Evolutionary conservation across 805 yeast species (phyloP).

Genomic region (Monosporozyma aerobia): DNA sequence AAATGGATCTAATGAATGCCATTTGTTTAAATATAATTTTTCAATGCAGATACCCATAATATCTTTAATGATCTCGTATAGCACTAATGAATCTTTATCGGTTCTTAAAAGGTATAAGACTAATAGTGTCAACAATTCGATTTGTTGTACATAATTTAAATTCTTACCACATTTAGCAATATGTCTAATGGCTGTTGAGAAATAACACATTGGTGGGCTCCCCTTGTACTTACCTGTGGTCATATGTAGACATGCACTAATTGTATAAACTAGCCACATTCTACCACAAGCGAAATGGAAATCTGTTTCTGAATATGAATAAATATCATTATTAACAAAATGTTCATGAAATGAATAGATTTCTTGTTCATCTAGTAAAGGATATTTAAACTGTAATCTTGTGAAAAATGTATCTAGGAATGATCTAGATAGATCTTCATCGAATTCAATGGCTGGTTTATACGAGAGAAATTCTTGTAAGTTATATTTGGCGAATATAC

Average conservation of each 20-base stretch:
- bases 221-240: slow-evolving; percentile 50
- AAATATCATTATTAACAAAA: slow-evolving; percentile 36
- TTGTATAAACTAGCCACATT: slow-evolving; percentile 46
- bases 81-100: slow-evolving; percentile 47
- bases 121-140: slow-evolving; percentile 44
- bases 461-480: slow-evolving; percentile 36
- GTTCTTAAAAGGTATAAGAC: slow-evolving; percentile 51
- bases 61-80: slow-evolving; percentile 45
- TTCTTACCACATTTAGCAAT: slow-evolving; percentile 37
- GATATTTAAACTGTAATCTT: slow-evolving; percentile 48
- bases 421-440: slow-evolving; percentile 40
- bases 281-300: slow-evolving; percentile 48
- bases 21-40: slow-evolving; percentile 20
- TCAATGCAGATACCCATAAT: slow-evolving; percentile 38
- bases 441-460: slow-evolving; percentile 47
- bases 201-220: slow-evolving; percentile 45
- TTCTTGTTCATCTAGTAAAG: slow-evolving; percentile 44
- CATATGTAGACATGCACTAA: slow-evolving; percentile 43
- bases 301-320: slow-evolving; percentile 27
- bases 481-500: slow-evolving; percentile 39
- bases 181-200: slow-evolving; percentile 52
- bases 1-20: slow-evolving; percentile 18
- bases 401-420: slow-evolving; percentile 48
- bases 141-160: slow-evolving; percentile 36
- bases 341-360: slow-evolving; percentile 42